phyloP scores from a whole-genome alignment of 1,284 basidiomycete species.

The Coniferiporia sulphurascens region DNA sequence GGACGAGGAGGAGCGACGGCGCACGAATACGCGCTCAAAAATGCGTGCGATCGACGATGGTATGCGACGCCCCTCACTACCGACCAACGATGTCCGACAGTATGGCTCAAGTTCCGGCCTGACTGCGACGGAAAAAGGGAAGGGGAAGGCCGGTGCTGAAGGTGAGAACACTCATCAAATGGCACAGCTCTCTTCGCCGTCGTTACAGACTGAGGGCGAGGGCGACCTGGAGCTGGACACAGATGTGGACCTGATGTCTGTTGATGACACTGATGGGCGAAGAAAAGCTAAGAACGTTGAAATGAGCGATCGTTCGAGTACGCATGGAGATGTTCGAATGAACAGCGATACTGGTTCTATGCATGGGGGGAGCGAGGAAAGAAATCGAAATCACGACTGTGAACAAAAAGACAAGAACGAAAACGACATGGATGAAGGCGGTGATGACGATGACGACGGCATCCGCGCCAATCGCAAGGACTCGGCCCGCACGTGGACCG shows the following conservation, averaged over 20 bases:
- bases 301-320: slow-evolving; percentile 10
- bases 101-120: neutral
- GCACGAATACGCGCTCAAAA: slow-evolving; percentile 33
- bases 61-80: slow-evolving; percentile 39
- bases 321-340: neutral
- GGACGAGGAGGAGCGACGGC: slow-evolving; percentile 28
- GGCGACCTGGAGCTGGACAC: slow-evolving; percentile 32
- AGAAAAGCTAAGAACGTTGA: slow-evolving; percentile 6
- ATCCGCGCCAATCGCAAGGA: no score
- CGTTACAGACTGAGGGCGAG: slow-evolving; percentile 22
- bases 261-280: slow-evolving; percentile 12
- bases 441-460: neutral
- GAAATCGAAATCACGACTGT: neutral
- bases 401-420: slow-evolving; percentile 1
- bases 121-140: slow-evolving; percentile 10
- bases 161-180: neutral
- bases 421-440: slow-evolving; percentile 10
- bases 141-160: slow-evolving; percentile 3
- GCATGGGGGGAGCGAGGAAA: slow-evolving; percentile 8
- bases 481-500: neutral
- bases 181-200: slow-evolving; percentile 7
- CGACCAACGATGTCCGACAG: slow-evolving; percentile 28
- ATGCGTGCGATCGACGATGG: slow-evolving; percentile 46
- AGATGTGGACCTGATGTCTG: slow-evolving; percentile 29
- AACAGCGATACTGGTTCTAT: slow-evolving; percentile 14